phyloP scores from a whole-genome alignment of 2,329 filamentous ascomycete genomes.

The Arthrobotrys entomopaga region DNA sequence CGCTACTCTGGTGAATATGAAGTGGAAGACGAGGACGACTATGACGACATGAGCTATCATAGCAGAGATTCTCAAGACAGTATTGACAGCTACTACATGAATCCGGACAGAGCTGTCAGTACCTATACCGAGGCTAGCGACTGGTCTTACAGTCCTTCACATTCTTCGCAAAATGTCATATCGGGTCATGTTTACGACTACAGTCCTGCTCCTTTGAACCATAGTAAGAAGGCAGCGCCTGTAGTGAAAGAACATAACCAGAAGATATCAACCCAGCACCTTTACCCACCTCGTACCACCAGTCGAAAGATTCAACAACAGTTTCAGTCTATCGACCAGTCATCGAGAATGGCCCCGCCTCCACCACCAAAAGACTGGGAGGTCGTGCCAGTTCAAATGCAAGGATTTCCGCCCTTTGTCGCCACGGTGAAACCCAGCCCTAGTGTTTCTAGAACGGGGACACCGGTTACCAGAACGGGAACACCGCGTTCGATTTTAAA shows the following conservation, averaged over 20 bases:
- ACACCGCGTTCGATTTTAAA: conserved; percentile 28
- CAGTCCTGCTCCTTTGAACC: neutral
- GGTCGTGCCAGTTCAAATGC: conserved; percentile 28
- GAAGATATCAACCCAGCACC: neutral
- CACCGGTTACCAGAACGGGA: neutral
- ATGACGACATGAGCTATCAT: conserved; percentile 33
- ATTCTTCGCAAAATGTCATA: conserved; percentile 23
- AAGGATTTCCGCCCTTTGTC: conserved; percentile 18
- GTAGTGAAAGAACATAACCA: neutral
- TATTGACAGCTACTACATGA: conserved; percentile 37
- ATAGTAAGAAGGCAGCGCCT: conserved; percentile 7
- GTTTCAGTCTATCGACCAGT: conserved; percentile 1
- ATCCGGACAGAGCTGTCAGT: conserved; percentile 25
- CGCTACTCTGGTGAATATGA: conserved; percentile 14
- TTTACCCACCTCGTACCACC: conserved; percentile 2
- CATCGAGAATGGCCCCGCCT: conserved; percentile 11
- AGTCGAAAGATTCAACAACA: neutral
- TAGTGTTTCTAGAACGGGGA: neutral
- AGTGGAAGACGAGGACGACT: conserved; percentile 25
- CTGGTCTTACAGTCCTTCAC: conserved; percentile 36
- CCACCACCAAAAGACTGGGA: conserved; percentile 50
- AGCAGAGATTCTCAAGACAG: conserved; percentile 24
- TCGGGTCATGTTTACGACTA: neutral
- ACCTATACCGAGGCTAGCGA: conserved; percentile 17
- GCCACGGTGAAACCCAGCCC: conserved; percentile 19